Percentiles rank a stretch among this genome's conserved stretches.
phyloP scores from a whole-genome alignment of 2,329 filamentous ascomycete genomes.

The Acarospora socialis region DNA sequence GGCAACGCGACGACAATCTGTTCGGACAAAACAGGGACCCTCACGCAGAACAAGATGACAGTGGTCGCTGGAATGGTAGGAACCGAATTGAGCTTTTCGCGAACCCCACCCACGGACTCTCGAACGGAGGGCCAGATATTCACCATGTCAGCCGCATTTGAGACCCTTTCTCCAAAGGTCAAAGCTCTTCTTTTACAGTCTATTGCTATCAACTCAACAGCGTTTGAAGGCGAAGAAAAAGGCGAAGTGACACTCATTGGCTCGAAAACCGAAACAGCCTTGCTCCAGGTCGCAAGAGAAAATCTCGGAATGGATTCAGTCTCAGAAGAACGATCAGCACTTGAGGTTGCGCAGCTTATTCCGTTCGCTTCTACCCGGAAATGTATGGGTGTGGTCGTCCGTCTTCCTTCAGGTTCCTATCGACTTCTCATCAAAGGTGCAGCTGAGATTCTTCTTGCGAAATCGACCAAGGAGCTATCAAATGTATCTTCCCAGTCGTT shows the following conservation, averaged over 20 bases:
- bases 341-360: conserved; percentile 50
- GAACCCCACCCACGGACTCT: conserved; percentile 19
- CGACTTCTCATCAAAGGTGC: conserved; percentile 35
- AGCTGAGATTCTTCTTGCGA: conserved; percentile 30
- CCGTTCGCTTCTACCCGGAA: conserved; percentile 66
- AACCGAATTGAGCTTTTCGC: conserved; percentile 41
- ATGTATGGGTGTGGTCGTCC: conserved; percentile 40
- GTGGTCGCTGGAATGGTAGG: conserved; percentile 48
- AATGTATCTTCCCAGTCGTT: conserved; percentile 13
- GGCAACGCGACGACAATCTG: conserved; percentile 61
- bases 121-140: conserved; percentile 15
- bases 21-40: conserved; percentile 53
- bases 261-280: conserved; percentile 63
- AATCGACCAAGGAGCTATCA: conserved; percentile 22
- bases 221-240: conserved; percentile 61
- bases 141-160: conserved; percentile 9
- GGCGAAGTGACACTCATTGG: conserved; percentile 54
- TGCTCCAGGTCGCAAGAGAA: conserved; percentile 54
- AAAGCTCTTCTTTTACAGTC: conserved; percentile 45
- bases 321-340: conserved; percentile 46
- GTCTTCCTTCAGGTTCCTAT: conserved; percentile 25
- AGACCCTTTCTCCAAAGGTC: conserved; percentile 19
- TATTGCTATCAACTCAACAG: conserved; percentile 54
- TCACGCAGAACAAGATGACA: conserved; percentile 57
- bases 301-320: conserved; percentile 54